Evolutionary conservation across 768 basidiomycete genomes (phyloP), one percentile per base, ranked within the genome.

Genomic region (Exidia glandulosa): DNA sequence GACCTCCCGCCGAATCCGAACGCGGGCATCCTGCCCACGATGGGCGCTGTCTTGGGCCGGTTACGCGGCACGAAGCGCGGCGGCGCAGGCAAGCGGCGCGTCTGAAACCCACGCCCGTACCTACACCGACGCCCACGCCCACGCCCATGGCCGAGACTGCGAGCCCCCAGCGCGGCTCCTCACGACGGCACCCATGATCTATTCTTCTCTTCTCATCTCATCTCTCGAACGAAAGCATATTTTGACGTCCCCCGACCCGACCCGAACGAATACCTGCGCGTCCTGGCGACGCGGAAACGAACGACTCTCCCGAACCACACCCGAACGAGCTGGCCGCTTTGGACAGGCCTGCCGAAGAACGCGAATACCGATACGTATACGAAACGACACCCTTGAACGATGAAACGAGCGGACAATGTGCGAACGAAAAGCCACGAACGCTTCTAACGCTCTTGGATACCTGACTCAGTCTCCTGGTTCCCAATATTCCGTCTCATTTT

Each of bases 21-120:
- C 50, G 50, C 50, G 50, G 50, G 50, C 50, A 54, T 54, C 30
- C 50, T 54, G 50, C 50, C 50, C 27, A 54, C 50, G 50, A 54
- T 54, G 50, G 25, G 25, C 50, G 50, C 50, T 14, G 50, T 54
- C 25, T 27, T 54, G 25, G 50, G 50, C 10, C 50, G 50, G 1
- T 19, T 54, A 27, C 50, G 50, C 30, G 50, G 50, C 50, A 54
- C 50, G 1, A 54, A 54, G 50, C 50, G 50, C 50, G 50, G 50
- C 30, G 50, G 50, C 50, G 25, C 27, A 14, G 50, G 50, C 50
- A 54, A 54, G 50, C 50, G 50, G 50, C 50, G 50, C 25, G 30
- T 54, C 50, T 54, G 25, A 25, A 31, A 14, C 25, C 41, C 41
- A 10, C 36, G 12, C 41, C 16, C 41, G 41, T 19, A 6, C 41